Evolutionary conservation across 495 filamentous ascomycete genomes (phyloP).

Genomic region (Penicillium cinerascens): DNA sequence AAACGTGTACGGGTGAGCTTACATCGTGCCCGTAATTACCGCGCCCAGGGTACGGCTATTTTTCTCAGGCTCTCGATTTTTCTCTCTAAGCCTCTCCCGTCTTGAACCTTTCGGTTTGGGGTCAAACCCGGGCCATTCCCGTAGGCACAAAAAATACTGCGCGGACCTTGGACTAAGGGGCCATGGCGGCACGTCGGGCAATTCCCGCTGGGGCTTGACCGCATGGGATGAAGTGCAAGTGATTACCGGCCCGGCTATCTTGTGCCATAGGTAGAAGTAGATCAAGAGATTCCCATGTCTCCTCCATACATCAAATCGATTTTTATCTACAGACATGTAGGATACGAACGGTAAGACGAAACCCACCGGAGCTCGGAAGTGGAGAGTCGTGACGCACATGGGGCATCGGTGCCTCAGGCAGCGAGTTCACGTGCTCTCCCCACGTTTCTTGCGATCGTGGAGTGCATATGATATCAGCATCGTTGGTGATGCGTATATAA

Average conservation of each 20-base stretch:
- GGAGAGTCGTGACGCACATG: slow-evolving; percentile 28
- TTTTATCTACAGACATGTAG: not conserved
- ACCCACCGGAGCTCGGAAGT: slow-evolving; percentile 24
- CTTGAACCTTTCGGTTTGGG: not conserved
- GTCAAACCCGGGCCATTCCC: not conserved
- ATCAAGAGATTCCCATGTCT: too few relatives aligned
- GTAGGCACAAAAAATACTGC: not conserved
- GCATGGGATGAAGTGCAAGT: too few relatives aligned
- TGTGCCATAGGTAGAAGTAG: too few relatives aligned
- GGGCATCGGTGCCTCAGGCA: slow-evolving; percentile 14
- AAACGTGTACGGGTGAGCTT: slow-evolving; percentile 14
- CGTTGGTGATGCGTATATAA: not conserved
- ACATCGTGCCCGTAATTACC: slow-evolving; percentile 17
- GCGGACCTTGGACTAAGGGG: not conserved
- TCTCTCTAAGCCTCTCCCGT: not conserved
- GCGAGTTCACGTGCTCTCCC: slow-evolving; percentile 2
- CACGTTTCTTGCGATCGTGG: not conserved
- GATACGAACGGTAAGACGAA: not conserved
- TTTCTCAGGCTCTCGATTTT: not conserved
- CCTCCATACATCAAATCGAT: too few relatives aligned
- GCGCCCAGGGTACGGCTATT: not conserved
- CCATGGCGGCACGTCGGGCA: not conserved
- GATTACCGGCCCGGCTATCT: too few relatives aligned
- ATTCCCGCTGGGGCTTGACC: not conserved
- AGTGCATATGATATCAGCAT: not conserved